Evolutionary conservation across 169 alveolate genomes (phyloP), one percentile per base, ranked within the genome.

Genomic region (Eimeria mitis): DNA sequence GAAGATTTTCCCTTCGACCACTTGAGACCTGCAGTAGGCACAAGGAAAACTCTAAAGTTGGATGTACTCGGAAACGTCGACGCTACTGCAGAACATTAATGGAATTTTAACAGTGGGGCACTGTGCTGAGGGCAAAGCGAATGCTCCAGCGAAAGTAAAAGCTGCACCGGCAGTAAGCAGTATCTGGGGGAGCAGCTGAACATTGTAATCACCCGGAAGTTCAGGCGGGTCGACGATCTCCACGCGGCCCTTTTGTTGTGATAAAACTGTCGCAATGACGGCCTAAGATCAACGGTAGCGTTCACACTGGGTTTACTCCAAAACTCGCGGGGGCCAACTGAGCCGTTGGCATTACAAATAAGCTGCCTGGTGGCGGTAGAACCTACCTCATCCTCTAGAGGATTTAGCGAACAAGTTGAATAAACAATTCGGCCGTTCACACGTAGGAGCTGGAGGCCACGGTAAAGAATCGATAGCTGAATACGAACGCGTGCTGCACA

Each of bases 321-420:
- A 9, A 21, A 42, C 13, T 68, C 78, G 47, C 9, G 47, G 47
- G 28, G 78, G 37, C 11, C 54, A 44, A 73, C 31, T n/a, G 16
- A 73, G 83, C 56, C 54, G 52, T 73, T 21, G 34, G 31, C 54
- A 40, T 37, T 40, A 11, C 14, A 19, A 19, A 37, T 40, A 14
- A 40, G 83, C 56, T 34, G 49, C 79, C 5, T 70, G 79, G 28
- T 16, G 19, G 31, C 25, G 83, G 54, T 21, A 5, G 85, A 54
- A 6, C 89, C 59, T 61, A 99, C 99, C 96, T 99, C 99, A 96
- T 99, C 98, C 94, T 99, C 99, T 89, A 99, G 97, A 13, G 99
- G 99, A 94, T 98, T 99, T 47, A 98, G 95, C 14, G 99, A 98
- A 94, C 99, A 99, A 44, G 99, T 99, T n/a, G 99, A 98, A 95